A percentile compares a stretch with the other conserved stretches of the same genome.
Evolutionary conservation across 2,329 filamentous ascomycete genomes (phyloP).

Genomic region (Whalleya microplaca): DNA sequence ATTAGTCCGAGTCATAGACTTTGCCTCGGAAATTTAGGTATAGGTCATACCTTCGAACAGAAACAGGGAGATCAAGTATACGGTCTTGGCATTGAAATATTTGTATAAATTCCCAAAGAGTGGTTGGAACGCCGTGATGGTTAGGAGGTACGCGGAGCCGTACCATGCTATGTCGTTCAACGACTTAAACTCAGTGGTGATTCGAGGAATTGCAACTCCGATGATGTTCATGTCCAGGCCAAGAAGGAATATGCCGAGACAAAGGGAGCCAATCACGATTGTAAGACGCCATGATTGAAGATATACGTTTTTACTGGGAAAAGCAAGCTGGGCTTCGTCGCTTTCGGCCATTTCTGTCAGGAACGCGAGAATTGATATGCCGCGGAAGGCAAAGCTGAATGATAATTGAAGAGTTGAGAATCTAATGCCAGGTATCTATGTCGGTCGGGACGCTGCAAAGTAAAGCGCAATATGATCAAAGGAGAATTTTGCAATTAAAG

Average conservation of each 20-base stretch:
- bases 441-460: too few species aligned
- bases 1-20: too few species aligned
- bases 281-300: not conserved
- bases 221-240: constrained; percentile 16
- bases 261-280: constrained; percentile 5
- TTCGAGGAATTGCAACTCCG: constrained; percentile 27
- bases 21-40: too few species aligned
- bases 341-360: too few species aligned
- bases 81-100: constrained; percentile 13
- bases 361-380: too few species aligned
- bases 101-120: constrained; percentile 20
- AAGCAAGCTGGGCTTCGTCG: too few species aligned
- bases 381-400: too few species aligned
- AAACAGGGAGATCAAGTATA: constrained; percentile 15
- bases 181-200: constrained; percentile 30
- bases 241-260: constrained; percentile 8
- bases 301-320: too few species aligned
- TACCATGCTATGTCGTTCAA: constrained; percentile 31
- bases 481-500: too few species aligned
- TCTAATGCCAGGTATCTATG: too few species aligned
- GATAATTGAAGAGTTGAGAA: too few species aligned
- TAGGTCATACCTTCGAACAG: constrained; percentile 15
- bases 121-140: constrained; percentile 18
- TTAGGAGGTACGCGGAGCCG: constrained; percentile 28
- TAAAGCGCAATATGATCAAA: too few species aligned